These are phyloP conservation scores for Acacia confusa DNA, from an alignment of 306 rosid genomes.

Conservation along the genomic window DNA sequence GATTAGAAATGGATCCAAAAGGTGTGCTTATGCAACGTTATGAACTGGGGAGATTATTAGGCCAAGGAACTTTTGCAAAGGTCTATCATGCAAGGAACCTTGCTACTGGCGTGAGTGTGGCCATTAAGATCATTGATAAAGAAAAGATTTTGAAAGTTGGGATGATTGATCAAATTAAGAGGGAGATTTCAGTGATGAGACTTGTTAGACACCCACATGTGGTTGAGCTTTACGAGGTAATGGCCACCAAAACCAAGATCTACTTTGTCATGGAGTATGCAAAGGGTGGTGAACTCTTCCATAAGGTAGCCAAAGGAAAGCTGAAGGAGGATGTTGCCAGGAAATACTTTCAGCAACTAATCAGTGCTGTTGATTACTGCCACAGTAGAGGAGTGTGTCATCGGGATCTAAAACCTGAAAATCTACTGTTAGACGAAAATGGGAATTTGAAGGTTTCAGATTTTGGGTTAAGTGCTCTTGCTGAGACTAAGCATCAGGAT, in stretches of 20 bases:
- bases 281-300: slow-evolving; percentile 92
- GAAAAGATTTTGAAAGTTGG: slow-evolving; percentile 86
- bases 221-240: slow-evolving; percentile 92
- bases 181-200: slow-evolving; percentile 91
- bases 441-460: slow-evolving; percentile 92
- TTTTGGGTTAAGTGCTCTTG: slow-evolving; percentile 88
- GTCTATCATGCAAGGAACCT: slow-evolving; percentile 85
- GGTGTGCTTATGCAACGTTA: slow-evolving; percentile 81
- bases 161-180: slow-evolving; percentile 85
- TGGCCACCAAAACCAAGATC: slow-evolving; percentile 94
- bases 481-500: slow-evolving; percentile 74
- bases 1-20: slow-evolving; percentile 62
- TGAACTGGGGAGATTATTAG: slow-evolving; percentile 78
- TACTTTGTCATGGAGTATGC: slow-evolving; percentile 90
- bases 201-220: slow-evolving; percentile 76
- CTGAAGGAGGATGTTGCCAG: slow-evolving; percentile 78
- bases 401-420: slow-evolving; percentile 93
- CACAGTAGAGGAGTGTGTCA: slow-evolving; percentile 89
- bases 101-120: slow-evolving; percentile 70
- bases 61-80: slow-evolving; percentile 99
- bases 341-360: slow-evolving; percentile 81
- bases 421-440: slow-evolving; percentile 85
- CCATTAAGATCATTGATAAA: slow-evolving; percentile 79
- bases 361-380: slow-evolving; percentile 91
- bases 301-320: slow-evolving; percentile 87